Base-by-base conservation (phyloP, 495 filamentous ascomycete species). In the Xylona heveae region DNA sequence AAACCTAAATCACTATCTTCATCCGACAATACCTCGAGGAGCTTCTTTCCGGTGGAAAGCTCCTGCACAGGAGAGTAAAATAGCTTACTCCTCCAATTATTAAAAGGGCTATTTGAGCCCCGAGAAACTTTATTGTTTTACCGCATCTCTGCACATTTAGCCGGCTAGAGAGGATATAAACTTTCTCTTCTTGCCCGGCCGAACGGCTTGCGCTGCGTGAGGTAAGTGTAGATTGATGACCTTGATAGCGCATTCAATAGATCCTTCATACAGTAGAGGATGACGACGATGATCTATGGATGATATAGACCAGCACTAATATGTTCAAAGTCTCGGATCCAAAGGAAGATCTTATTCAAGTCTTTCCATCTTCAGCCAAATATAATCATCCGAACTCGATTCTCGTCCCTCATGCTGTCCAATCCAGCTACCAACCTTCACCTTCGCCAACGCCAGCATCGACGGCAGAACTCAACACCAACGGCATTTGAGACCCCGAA, bases 381-480 rank as follows among this genome's bases (percentile, higher is more conserved):
- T 17, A 10, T n/a, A 35, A 33, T 28, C 35, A 49, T 63, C 64
- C 66, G 66, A 65, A 65, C 64, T 71, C 66, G 36, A 55, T 65
- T 55, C 60, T 61, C 63, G 60, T 54, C 54, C 51, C 65, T 56
- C 50, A 84, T 88, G 79, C 66, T 83, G 68, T 76, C 77, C 49
- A 69, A 75, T 56, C 62, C 68, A 40, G 56, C 56, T 34, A 67
- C 61, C 51, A 68, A 54, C 56, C 60, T 75, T 53, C 69, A 78
- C 40, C 57, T 61, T 43, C 74, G 72, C 53, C 68, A 69, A 46
- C 67, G 69, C 49, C 69, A 68, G 59, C 80, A 91, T 55, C 69
- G 78, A 48, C 78, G 82, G 50, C 81, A 85, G 59, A 74, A 81
- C 46, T 92, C 82, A 44, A 88, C 79, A 45, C 81, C 82, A 36